These are phyloP conservation scores for Blakeslea trispora DNA, from an alignment of 371 early-diverging fungal genomes.

Conservation along the genomic window DNA sequence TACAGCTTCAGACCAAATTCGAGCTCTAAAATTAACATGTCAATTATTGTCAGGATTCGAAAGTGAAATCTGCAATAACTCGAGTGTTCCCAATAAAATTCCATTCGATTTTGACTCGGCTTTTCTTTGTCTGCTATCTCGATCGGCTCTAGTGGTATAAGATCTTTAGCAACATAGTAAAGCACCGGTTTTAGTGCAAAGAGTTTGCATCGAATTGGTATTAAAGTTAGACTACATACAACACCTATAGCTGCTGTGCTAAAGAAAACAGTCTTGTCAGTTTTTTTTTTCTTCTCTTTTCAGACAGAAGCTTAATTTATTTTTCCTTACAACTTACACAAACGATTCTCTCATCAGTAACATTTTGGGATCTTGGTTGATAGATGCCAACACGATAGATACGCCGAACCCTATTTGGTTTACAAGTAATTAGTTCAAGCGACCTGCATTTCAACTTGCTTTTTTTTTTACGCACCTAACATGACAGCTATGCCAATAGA, in stretches of 20 bases:
- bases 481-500: constrained; percentile 41
- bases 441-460: not conserved
- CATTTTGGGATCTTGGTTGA: constrained; percentile 49
- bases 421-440: not conserved
- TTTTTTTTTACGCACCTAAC: constrained; percentile 27
- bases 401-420: constrained; percentile 39
- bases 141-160: constrained; percentile 36
- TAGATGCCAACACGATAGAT: constrained; percentile 45
- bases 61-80: constrained; percentile 32
- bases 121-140: constrained; percentile 10
- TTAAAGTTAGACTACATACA: constrained; percentile 33
- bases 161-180: constrained; percentile 41
- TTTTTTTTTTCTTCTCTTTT: too few species aligned
- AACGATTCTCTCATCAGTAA: constrained; percentile 53
- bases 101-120: constrained; percentile 30
- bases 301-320: not conserved
- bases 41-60: constrained; percentile 38
- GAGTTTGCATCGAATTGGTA: constrained; percentile 34
- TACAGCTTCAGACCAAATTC: constrained; percentile 48
- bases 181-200: constrained; percentile 44
- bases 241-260: constrained; percentile 39
- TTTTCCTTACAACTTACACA: constrained; percentile 29
- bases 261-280: constrained; percentile 1
- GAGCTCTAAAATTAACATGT: constrained; percentile 36
- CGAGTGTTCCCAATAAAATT: constrained; percentile 40